Conservation (phyloP, 345 rosid species). For the Garcia nutans region DNA sequence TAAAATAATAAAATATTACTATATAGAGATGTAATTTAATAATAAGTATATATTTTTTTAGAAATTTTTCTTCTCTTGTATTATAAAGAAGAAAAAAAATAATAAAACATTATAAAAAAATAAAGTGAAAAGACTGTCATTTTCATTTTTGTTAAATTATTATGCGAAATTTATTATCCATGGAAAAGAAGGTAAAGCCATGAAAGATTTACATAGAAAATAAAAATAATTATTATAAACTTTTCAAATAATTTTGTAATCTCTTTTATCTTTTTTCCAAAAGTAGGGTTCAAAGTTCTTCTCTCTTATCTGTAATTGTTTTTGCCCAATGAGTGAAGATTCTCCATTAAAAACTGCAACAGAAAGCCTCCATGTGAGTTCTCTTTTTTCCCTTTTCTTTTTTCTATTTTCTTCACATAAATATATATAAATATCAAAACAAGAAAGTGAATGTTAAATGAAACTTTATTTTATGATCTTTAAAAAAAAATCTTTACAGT, state of each 20-base stretch:
- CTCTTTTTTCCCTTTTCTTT: background rate
- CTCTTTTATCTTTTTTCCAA: background rate
- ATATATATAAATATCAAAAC: background rate
- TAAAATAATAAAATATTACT: no score
- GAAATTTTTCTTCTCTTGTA: no score
- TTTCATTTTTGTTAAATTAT: no score
- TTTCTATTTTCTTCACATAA: background rate
- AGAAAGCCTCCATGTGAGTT: conserved; percentile 5
- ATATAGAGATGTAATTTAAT: no score
- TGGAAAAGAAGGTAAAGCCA: background rate
- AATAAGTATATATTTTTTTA: no score
- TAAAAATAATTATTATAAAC: background rate
- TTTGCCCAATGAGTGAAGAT: background rate
- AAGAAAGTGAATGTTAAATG: background rate
- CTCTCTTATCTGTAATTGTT: no score
- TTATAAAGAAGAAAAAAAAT: no score
- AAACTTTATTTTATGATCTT: no score
- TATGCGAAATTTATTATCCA: background rate
- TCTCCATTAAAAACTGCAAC: background rate
- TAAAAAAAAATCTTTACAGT: no score
- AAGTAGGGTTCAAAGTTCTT: background rate
- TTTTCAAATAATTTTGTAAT: background rate
- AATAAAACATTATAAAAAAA: no score
- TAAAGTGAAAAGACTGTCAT: no score
- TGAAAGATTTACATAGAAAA: background rate